phyloP scores from a whole-genome alignment of 495 filamentous ascomycete genomes.

The Choiromyces venosus region DNA sequence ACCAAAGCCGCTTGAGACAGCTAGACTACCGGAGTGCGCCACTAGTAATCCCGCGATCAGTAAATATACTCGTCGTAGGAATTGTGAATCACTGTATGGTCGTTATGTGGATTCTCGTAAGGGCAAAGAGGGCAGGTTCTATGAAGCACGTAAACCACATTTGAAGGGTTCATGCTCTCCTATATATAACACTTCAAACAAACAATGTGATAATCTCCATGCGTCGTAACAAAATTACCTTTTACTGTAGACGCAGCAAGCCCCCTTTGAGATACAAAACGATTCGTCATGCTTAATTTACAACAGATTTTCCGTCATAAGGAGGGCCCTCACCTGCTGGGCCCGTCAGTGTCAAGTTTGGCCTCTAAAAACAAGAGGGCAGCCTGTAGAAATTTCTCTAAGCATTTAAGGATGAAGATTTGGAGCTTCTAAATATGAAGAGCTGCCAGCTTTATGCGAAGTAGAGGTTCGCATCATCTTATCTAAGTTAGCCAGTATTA shows the following conservation, averaged over 20 bases:
- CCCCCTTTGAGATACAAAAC: not conserved
- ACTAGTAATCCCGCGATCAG: too few species aligned
- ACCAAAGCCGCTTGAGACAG: not conserved
- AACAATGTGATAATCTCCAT: not conserved
- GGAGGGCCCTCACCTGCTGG: not conserved
- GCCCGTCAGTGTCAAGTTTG: not conserved
- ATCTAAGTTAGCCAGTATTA: not conserved
- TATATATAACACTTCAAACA: not conserved
- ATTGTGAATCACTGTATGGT: not conserved
- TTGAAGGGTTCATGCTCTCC: not conserved
- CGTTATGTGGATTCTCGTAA: not conserved
- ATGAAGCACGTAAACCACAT: not conserved
- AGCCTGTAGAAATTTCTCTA: not conserved
- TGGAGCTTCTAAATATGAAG: not conserved
- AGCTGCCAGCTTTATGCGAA: not conserved
- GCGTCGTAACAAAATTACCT: not conserved
- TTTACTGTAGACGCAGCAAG: not conserved
- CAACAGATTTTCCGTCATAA: not conserved
- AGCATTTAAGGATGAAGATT: too few species aligned
- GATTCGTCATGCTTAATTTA: not conserved
- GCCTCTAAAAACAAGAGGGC: not conserved
- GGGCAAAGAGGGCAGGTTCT: not conserved
- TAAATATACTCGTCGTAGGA: not conserved
- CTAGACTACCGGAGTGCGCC: too few species aligned
- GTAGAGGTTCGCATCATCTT: not conserved